Conservation (phyloP, 2,329 filamentous ascomycete genomes). For the Epichloe sylvatica region DNA sequence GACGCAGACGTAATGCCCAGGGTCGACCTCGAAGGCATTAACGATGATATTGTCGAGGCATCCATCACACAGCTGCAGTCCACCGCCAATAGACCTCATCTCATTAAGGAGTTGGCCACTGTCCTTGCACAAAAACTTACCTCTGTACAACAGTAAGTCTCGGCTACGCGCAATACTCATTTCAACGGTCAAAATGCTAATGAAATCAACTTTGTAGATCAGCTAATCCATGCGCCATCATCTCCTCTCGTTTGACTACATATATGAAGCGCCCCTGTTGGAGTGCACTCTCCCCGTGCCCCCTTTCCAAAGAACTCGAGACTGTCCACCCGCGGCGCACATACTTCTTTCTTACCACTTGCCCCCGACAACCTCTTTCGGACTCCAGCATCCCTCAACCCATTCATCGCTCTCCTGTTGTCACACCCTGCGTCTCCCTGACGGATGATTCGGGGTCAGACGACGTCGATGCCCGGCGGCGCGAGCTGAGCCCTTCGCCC, state of each 20-base stretch:
- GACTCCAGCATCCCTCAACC: slow-evolving; percentile 21
- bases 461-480: slow-evolving; percentile 54
- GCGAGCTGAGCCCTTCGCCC: slow-evolving; percentile 74
- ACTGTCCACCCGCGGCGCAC: slow-evolving; percentile 85
- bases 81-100: slow-evolving; percentile 80
- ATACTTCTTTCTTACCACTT: slow-evolving; percentile 92
- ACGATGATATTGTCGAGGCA: slow-evolving; percentile 88
- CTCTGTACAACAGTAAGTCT: slow-evolving; percentile 79
- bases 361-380: slow-evolving; percentile 67
- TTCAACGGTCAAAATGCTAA: not conserved
- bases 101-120: slow-evolving; percentile 84
- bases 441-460: slow-evolving; percentile 43
- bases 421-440: slow-evolving; percentile 69
- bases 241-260: slow-evolving; percentile 78
- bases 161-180: not conserved
- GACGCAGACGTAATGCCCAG: slow-evolving; percentile 14
- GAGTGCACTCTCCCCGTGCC: slow-evolving; percentile 68
- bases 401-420: slow-evolving; percentile 33
- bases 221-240: slow-evolving; percentile 86
- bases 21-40: slow-evolving; percentile 63
- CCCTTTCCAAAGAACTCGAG: slow-evolving; percentile 84
- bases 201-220: slow-evolving; percentile 45
- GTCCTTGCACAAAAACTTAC: slow-evolving; percentile 63
- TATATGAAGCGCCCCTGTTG: slow-evolving; percentile 80
- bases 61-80: slow-evolving; percentile 80